These are phyloP conservation scores for Teunomyces cretensis DNA, from an alignment of 805 yeast genomes.

Conservation along the genomic window DNA sequence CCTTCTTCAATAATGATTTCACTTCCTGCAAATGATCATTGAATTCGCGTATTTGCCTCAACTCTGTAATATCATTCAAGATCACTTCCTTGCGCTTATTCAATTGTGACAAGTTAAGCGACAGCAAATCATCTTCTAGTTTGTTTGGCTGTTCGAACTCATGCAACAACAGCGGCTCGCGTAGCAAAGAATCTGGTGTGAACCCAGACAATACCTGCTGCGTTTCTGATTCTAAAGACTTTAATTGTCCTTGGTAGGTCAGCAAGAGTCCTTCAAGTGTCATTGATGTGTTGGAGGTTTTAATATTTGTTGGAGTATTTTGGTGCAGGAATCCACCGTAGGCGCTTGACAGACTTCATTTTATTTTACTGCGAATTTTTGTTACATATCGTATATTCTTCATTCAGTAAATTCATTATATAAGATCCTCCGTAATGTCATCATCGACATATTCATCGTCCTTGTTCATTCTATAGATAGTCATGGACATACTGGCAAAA, in stretches of 20 bases:
- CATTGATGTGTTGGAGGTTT: conserved; percentile 1
- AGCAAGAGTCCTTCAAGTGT: conserved; percentile 3
- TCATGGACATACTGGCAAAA: conserved; percentile 44
- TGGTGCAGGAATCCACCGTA: background rate
- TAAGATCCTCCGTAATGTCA: conserved; percentile 41
- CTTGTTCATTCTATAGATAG: conserved; percentile 49
- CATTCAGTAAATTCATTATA: conserved; percentile 15
- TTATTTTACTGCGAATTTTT: no score
- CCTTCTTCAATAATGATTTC: conserved; percentile 6
- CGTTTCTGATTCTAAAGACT: background rate
- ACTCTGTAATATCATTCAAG: conserved; percentile 2
- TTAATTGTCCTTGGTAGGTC: background rate
- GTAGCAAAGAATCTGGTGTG: background rate
- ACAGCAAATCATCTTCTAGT: conserved; percentile 1
- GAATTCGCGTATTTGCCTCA: background rate
- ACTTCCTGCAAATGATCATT: conserved; percentile 5
- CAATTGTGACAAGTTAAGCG: conserved; percentile 9
- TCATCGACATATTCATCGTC: conserved; percentile 48
- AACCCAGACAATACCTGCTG: background rate
- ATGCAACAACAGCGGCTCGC: background rate
- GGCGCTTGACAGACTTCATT: no score
- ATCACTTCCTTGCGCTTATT: conserved; percentile 7
- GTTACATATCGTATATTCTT: background rate
- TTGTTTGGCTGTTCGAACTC: background rate
- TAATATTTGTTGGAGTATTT: background rate